These are phyloP conservation scores for Saccharomycopsis fibuligera DNA, from an alignment of 805 yeast species.

Conservation along the genomic window DNA sequence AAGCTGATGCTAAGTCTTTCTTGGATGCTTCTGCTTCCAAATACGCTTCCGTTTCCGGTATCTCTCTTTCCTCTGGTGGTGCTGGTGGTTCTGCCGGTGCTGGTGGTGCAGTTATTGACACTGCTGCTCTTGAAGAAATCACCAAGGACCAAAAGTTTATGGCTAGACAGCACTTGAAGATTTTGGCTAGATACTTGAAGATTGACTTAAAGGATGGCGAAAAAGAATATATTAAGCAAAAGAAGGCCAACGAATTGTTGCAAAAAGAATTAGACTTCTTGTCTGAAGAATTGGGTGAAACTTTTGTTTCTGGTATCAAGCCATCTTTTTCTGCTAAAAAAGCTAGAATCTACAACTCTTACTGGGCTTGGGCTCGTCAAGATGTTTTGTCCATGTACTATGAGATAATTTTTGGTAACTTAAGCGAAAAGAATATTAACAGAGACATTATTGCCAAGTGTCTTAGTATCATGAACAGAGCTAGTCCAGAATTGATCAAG, in stretches of 20 bases:
- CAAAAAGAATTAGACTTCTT: constrained; percentile 87
- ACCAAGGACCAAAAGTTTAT: constrained; percentile 42
- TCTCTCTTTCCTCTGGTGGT: constrained; percentile 63
- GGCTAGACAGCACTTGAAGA: constrained; percentile 64
- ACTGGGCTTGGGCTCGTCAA: constrained; percentile 99
- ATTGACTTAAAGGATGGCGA: constrained; percentile 89
- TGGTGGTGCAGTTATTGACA: constrained; percentile 75
- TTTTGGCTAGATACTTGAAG: constrained; percentile 90
- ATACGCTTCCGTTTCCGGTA: constrained; percentile 78
- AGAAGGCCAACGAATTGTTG: constrained; percentile 74
- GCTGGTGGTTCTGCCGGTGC: constrained; percentile 44
- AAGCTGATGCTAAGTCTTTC: constrained; percentile 84
- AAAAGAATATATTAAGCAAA: constrained; percentile 67
- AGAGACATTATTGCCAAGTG: constrained; percentile 96
- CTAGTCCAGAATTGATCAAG: constrained; percentile 87
- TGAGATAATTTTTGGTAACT: constrained; percentile 92
- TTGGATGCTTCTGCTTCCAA: constrained; percentile 77
- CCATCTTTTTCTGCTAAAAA: constrained; percentile 88
- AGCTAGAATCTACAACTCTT: constrained; percentile 94
- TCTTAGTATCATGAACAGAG: constrained; percentile 94
- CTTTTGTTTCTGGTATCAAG: constrained; percentile 83
- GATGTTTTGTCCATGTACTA: constrained; percentile 89
- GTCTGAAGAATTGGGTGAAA: constrained; percentile 75
- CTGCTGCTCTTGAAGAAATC: constrained; percentile 83
- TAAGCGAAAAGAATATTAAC: constrained; percentile 78